phyloP scores from a whole-genome alignment of 2,329 filamentous ascomycete genomes.

The Cadophora malorum region DNA sequence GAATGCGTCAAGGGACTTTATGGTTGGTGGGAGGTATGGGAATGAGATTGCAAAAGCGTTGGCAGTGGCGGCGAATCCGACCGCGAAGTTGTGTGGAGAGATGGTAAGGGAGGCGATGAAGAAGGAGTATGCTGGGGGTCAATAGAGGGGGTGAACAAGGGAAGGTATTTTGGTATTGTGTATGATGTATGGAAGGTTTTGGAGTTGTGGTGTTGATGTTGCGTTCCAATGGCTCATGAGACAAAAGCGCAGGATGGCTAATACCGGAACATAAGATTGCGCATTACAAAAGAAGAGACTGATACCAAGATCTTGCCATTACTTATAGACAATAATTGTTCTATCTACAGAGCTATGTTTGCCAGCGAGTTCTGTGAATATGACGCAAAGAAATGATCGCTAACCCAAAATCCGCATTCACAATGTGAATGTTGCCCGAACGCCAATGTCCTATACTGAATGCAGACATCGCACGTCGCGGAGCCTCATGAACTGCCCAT shows the following conservation, averaged over 20 bases:
- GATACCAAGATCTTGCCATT: neutral
- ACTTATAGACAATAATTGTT: neutral
- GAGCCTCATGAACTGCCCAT: neutral
- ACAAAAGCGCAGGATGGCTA: neutral
- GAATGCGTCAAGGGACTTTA: conserved; percentile 67
- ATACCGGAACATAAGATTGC: neutral
- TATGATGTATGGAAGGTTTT: neutral
- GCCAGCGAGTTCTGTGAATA: neutral
- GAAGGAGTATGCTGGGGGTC: conserved; percentile 62
- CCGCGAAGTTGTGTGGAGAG: conserved; percentile 71
- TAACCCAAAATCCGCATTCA: neutral
- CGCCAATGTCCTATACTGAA: neutral
- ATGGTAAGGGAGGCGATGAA: conserved; percentile 74
- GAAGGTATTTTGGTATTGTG: neutral
- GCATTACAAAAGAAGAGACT: neutral
- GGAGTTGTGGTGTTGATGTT: neutral
- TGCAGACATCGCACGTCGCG: neutral
- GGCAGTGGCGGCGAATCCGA: conserved; percentile 70
- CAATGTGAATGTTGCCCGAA: neutral
- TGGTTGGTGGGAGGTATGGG: conserved; percentile 68
- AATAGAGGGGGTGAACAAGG: neutral
- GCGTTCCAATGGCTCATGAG: neutral
- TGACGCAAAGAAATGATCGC: no score
- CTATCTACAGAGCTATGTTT: neutral
- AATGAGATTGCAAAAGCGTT: conserved; percentile 69